Evolutionary conservation across 768 basidiomycete species (phyloP).

Genomic region (Amanita pseudoporphyria): DNA sequence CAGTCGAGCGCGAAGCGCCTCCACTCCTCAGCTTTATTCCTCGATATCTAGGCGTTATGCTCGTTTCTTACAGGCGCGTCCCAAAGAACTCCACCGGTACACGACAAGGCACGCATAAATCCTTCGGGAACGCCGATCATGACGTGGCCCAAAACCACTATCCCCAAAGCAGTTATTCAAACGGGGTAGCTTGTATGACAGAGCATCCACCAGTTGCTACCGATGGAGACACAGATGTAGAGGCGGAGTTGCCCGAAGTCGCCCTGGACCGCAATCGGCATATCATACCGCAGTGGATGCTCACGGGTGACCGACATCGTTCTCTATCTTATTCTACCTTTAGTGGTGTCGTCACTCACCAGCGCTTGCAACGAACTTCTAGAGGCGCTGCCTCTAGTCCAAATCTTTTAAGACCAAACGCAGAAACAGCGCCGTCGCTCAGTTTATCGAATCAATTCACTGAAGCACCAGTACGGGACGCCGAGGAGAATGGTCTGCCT

Average conservation of each 20-base stretch:
- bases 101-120: not conserved
- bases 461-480: conserved; percentile 2
- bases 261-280: conserved; percentile 87
- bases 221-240: conserved; percentile 34
- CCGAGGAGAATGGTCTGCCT: not conserved
- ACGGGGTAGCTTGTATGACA: not conserved
- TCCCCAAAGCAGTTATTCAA: not conserved
- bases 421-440: not conserved
- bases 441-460: conserved; percentile 19
- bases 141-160: not conserved
- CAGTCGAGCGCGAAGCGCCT: conserved; percentile 89
- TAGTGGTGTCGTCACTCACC: conserved; percentile 24
- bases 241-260: conserved; percentile 91
- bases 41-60: conserved; percentile 97
- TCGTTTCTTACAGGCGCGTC: conserved; percentile 89
- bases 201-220: conserved; percentile 15
- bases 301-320: conserved; percentile 42
- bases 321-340: conserved; percentile 40
- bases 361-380: conserved; percentile 30
- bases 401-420: conserved; percentile 32
- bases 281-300: conserved; percentile 91
- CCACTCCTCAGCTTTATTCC: conserved; percentile 91
- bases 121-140: not conserved
- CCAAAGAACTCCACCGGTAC: conserved; percentile 23
- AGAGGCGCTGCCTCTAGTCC: conserved; percentile 63